These are phyloP conservation scores for Eucalyptus pauciflora DNA, from an alignment of 345 rosid genomes.

Conservation along the genomic window DNA sequence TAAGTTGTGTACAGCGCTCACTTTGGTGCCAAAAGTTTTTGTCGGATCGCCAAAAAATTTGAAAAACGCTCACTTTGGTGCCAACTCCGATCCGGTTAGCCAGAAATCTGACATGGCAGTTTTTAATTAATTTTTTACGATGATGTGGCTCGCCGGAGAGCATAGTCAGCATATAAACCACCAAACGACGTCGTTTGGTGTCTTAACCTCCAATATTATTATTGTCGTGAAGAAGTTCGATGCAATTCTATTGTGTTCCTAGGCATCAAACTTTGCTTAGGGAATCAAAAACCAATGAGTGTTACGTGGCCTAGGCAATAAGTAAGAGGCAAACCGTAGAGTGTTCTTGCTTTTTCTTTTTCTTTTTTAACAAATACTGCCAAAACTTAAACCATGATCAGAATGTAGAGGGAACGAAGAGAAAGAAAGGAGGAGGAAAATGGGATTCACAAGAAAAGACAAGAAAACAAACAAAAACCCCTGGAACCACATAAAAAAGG, in stretches of 20 bases:
- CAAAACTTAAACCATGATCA: background rate
- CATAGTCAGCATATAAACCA: too few species aligned
- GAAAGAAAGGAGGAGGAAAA: background rate
- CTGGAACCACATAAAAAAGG: background rate
- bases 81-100: too few species aligned
- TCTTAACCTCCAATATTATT: constrained; percentile 10
- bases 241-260: constrained; percentile 60
- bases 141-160: too few species aligned
- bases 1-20: too few species aligned
- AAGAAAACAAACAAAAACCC: background rate
- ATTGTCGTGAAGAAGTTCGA: constrained; percentile 56
- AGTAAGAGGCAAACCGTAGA: background rate
- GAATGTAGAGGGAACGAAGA: background rate
- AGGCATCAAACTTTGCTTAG: constrained; percentile 54
- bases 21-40: too few species aligned
- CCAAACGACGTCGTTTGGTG: too few species aligned
- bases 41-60: too few species aligned
- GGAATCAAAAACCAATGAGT: constrained; percentile 22
- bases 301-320: background rate
- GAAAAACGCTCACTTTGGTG: too few species aligned
- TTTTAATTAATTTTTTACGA: too few species aligned
- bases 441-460: background rate
- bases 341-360: background rate
- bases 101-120: too few species aligned
- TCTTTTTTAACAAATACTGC: background rate